A percentile compares a stretch with the other conserved stretches of the same genome.
phyloP scores from a whole-genome alignment of 2,329 filamentous ascomycete species.

The Sporothrix luriei region DNA sequence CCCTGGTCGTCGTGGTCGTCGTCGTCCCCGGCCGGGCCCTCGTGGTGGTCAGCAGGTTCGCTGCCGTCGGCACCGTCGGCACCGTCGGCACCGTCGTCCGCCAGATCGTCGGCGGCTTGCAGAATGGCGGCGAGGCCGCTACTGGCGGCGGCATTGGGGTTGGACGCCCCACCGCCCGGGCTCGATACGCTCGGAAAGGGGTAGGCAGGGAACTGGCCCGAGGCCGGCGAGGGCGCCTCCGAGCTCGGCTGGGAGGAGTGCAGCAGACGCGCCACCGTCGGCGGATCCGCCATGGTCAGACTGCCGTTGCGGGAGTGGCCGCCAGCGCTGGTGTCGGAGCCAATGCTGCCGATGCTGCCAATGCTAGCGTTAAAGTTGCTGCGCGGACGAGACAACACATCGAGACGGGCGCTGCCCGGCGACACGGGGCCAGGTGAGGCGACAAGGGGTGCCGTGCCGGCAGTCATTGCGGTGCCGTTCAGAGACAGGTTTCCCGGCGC shows the following conservation, averaged over 20 bases:
- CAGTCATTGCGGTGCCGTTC: neutral
- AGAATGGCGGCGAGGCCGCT: conserved; percentile 57
- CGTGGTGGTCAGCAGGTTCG: neutral
- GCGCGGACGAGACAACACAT: conserved; percentile 11
- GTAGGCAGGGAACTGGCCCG: conserved; percentile 18
- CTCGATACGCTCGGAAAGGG: conserved; percentile 12
- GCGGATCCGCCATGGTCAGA: conserved; percentile 37
- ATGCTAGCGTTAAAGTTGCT: conserved; percentile 30
- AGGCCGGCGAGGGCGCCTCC: conserved; percentile 31
- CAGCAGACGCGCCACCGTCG: conserved; percentile 32
- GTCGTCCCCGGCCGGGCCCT: neutral
- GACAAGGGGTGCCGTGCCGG: neutral
- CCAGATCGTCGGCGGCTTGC: conserved; percentile 58
- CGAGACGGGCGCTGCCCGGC: conserved; percentile 19
- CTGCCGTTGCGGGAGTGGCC: conserved; percentile 49
- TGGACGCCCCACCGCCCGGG: neutral
- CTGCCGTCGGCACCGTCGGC: conserved; percentile 34
- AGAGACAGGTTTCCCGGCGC: neutral
- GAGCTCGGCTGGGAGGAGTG: conserved; percentile 32
- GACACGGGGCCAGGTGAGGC: conserved; percentile 24
- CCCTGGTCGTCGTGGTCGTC: neutral
- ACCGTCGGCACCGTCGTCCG: conserved; percentile 35
- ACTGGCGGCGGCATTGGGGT: conserved; percentile 23
- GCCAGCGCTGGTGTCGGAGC: conserved; percentile 23
- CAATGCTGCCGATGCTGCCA: conserved; percentile 28